These are phyloP conservation scores for Aspergillus sp. DNA, from an alignment of 2,329 filamentous ascomycete genomes.

Conservation along the genomic window DNA sequence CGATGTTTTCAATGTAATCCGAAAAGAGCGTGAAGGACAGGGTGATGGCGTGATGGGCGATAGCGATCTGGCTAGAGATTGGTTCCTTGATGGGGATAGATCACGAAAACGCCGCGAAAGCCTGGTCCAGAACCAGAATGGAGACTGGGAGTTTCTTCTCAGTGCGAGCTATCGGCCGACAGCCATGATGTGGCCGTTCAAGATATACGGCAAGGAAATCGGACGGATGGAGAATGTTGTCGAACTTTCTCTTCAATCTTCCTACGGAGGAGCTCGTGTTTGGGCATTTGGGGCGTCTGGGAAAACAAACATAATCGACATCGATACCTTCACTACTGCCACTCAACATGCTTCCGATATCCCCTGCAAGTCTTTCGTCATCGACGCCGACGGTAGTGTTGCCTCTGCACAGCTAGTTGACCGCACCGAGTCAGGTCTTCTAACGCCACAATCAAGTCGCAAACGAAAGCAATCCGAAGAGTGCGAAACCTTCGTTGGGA, in stretches of 20 bases:
- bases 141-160: conserved; percentile 37
- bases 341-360: conserved; percentile 8
- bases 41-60: conserved; percentile 28
- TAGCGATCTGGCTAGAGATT: conserved; percentile 27
- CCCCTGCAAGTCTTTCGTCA: conserved; percentile 17
- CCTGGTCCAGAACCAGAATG: conserved; percentile 29
- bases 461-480: conserved; percentile 23
- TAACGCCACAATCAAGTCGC: conserved; percentile 10
- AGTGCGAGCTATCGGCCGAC: conserved; percentile 31
- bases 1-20: conserved; percentile 47
- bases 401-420: conserved; percentile 12
- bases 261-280: conserved; percentile 41
- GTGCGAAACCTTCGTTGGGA: conserved; percentile 17
- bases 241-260: conserved; percentile 46
- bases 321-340: conserved; percentile 30
- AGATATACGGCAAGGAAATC: conserved; percentile 47
- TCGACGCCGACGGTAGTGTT: conserved; percentile 23
- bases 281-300: conserved; percentile 49
- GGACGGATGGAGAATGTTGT: conserved; percentile 43
- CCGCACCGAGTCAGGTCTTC: conserved; percentile 5
- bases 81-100: conserved; percentile 25
- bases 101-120: conserved; percentile 23
- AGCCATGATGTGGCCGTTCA: conserved; percentile 44
- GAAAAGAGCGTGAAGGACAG: conserved; percentile 28
- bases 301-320: conserved; percentile 43